Conservation (phyloP, 1,284 basidiomycete species). For the Puccinia polysora region DNA sequence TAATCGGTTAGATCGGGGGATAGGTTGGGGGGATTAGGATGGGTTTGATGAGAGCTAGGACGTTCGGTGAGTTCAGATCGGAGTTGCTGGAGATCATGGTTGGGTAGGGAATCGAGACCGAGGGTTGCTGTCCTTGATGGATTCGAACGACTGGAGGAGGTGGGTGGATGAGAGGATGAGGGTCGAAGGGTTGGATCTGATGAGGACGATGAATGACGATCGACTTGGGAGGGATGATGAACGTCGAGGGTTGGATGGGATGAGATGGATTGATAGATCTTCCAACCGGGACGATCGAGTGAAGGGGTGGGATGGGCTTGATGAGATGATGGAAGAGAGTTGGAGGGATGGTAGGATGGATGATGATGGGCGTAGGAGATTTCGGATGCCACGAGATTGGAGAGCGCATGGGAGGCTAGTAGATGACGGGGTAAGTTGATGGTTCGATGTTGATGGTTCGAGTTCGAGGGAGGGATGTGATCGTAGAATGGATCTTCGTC, state of each 20-base stretch:
- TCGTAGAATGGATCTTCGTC: conserved; percentile 33
- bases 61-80: conserved; percentile 15
- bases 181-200: conserved; percentile 12
- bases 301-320: background rate
- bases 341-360: background rate
- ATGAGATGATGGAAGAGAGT: background rate
- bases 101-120: background rate
- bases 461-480: background rate
- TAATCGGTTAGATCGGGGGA: background rate
- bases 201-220: too few species aligned
- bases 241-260: too few species aligned
- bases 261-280: too few species aligned
- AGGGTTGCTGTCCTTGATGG: too few species aligned
- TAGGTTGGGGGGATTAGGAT: background rate
- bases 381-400: conserved; percentile 38
- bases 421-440: conserved; percentile 22
- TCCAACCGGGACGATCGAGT: conserved; percentile 25
- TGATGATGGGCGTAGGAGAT: conserved; percentile 29
- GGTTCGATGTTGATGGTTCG: conserved; percentile 1
- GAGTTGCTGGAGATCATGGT: background rate
- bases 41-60: background rate
- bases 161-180: background rate
- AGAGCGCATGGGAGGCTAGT: conserved; percentile 37
- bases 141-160: background rate
- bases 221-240: too few species aligned